Evolutionary conservation across 208 protist genomes (phyloP), one percentile per base, ranked within the genome.

Genomic region (Crithidia mellificae): DNA sequence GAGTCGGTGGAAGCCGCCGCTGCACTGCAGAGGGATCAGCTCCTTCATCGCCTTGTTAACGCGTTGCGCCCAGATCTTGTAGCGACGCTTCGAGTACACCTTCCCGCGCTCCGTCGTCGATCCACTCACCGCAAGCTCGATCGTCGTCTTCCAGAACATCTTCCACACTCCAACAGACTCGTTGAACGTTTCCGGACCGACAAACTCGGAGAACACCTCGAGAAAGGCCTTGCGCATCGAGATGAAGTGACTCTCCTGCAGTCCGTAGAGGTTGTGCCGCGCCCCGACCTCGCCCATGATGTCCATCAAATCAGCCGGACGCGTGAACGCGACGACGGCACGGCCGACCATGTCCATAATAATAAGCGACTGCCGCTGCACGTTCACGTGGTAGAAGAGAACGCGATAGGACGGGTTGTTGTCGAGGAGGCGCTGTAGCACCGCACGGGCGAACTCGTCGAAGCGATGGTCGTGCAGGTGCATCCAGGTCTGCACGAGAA

Each of bases 291-390:
- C 70, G 2, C 34, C 19, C 62, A 76, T 64, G 15, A 76, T 51
- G 39, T 68, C 70, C 62, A 76, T 59, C 47, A 69, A 43, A n/a
- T 69, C 62, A 0, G 6, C 27, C 4, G 70, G 47, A 8, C 51
- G 25, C 12, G 53, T 51, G 55, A 58, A 64, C 25, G 70, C 61
- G 2, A 63, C 41, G 12, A 76, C 63, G 6, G 69, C 70, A 7
- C 55, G 39, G 0, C 62, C 70, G 15, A 76, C n/a, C 70, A 76
- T 76, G 55, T 47, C 57, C 56, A 76, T 63, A 17, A 68, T 64
- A 7, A 53, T n/a, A 11, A 66, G 51, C 49, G 63, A 39, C 41
- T 68, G 61, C n/a, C 43, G 29, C 9, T 20, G 27, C 6, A 76
- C 32, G 54, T 39, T 15, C 5, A 20, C 27, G 36, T 32, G n/a